Base-by-base conservation (phyloP, 192 early-diverging fungal species). In the Pecoramyces ruminantium region DNA sequence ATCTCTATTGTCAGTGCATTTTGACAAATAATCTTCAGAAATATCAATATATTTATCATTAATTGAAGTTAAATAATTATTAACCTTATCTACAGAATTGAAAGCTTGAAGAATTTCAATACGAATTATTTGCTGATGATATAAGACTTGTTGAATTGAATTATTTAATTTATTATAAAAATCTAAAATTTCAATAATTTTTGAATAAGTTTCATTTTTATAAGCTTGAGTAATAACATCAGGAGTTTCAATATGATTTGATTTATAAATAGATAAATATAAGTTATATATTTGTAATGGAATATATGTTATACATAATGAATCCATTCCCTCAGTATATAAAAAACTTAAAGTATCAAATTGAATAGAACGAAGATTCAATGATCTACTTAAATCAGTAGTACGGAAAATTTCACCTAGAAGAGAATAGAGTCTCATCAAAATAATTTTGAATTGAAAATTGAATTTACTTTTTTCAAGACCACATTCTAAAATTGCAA, bases 401-500 rank as follows among this genome's bases (percentile, higher is more conserved):
- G 51, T 67, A 67, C 51, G 51, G 51, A 67, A 67, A 11, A 17
- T 25, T n/a, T 67, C 51, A 90, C 92, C 94, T 16, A 96, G 80
- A 28, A 89, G 85, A 28, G 89, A 84, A 81, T 97, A 97, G 11
- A 98, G 79, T 28, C 95, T 92, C 51, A 96, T 92, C 28, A 96
- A 88, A n/a, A 93, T 85, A 29, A 98, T 89, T 83, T 93, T 96
- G 79, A 98, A 92, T 83, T 94, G 90, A 83, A 92, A 96, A 83
- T 93, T 95, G 85, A 90, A 87, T 77, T 89, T 90, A 87, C 94
- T 96, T 39, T 89, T 90, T 51, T 82, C 83, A 30, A 96, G 85
- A 0, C 93, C 95, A 12, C 86, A 86, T 83, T 97, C 95, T 42
- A 98, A 83, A 12, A 98, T 80, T 18, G 88, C 85, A 11, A 92